These are phyloP conservation scores for Nothophytophthora sp. DNA, from an alignment of 352 stramenopile genomes.

Conservation along the genomic window DNA sequence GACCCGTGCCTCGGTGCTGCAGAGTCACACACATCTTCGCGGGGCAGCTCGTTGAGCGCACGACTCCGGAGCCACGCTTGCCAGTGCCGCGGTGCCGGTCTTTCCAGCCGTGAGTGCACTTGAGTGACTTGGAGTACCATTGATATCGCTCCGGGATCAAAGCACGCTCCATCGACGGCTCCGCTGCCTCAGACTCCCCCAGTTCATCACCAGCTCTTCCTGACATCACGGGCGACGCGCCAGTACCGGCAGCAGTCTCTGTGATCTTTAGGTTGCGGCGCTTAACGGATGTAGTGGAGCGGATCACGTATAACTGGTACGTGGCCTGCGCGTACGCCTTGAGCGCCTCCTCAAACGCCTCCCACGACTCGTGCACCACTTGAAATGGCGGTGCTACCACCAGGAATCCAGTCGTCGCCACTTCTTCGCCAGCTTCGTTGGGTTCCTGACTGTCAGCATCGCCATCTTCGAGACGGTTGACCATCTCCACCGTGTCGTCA, in stretches of 20 bases:
- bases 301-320: conserved; percentile 78
- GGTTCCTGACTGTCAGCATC: too few relatives aligned
- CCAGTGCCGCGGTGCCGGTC: conserved; percentile 60
- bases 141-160: conserved; percentile 63
- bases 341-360: conserved; percentile 59
- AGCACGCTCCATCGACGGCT: conserved; percentile 37
- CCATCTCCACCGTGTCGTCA: too few relatives aligned
- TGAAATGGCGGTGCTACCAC: conserved; percentile 49
- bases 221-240: neutral
- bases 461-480: too few relatives aligned
- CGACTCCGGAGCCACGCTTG: conserved; percentile 61
- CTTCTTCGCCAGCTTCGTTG: too few relatives aligned
- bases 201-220: neutral
- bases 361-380: conserved; percentile 61
- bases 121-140: conserved; percentile 86
- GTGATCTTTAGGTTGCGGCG: conserved; percentile 70
- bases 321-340: conserved; percentile 60
- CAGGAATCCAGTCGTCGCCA: too few relatives aligned
- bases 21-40: conserved; percentile 84
- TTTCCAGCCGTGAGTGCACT: conserved; percentile 84
- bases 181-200: neutral
- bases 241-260: conserved; percentile 25
- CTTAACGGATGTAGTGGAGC: conserved; percentile 75
- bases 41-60: conserved; percentile 67
- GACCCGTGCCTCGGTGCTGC: conserved; percentile 40